Percentiles rank a stretch among this genome's conserved stretches.
Conservation (phyloP, 805 yeast species). For the Priceomyces castillae region DNA sequence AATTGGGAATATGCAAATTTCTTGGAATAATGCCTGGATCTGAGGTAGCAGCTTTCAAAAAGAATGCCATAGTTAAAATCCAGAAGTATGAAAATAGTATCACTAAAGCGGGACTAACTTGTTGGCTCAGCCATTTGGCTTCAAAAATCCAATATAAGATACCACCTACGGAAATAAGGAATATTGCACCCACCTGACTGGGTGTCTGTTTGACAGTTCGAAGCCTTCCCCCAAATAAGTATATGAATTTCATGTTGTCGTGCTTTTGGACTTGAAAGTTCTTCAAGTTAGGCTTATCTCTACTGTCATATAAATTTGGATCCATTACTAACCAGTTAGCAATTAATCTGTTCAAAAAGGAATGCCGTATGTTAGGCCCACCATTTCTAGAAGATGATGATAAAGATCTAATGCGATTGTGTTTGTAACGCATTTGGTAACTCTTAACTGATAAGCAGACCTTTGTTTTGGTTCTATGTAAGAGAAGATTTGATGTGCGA, state of each 20-base stretch:
- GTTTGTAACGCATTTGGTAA: background rate
- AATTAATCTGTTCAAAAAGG: constrained; percentile 15
- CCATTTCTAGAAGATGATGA: too few species aligned
- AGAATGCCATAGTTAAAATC: constrained; percentile 47
- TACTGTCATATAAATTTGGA: constrained; percentile 14
- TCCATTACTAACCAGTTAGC: constrained; percentile 30
- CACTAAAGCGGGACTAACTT: constrained; percentile 54
- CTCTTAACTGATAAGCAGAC: too few species aligned
- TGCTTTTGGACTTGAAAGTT: constrained; percentile 46
- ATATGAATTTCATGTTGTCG: constrained; percentile 37
- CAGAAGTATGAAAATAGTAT: constrained; percentile 59
- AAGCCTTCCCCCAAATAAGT: constrained; percentile 65
- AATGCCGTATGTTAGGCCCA: background rate
- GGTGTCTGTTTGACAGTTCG: constrained; percentile 44
- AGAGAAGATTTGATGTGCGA: background rate
- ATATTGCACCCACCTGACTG: constrained; percentile 33
- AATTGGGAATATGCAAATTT: constrained; percentile 53
- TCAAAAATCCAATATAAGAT: constrained; percentile 50
- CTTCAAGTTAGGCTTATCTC: constrained; percentile 9
- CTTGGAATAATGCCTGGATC: constrained; percentile 76
- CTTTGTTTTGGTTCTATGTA: too few species aligned
- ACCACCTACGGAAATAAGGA: constrained; percentile 40
- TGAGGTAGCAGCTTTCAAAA: constrained; percentile 50
- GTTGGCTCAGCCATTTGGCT: constrained; percentile 55
- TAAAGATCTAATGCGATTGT: background rate